Conservation (phyloP, 1,139 yeast genomes). For the Scheffersomyces illinoinensis region DNA sequence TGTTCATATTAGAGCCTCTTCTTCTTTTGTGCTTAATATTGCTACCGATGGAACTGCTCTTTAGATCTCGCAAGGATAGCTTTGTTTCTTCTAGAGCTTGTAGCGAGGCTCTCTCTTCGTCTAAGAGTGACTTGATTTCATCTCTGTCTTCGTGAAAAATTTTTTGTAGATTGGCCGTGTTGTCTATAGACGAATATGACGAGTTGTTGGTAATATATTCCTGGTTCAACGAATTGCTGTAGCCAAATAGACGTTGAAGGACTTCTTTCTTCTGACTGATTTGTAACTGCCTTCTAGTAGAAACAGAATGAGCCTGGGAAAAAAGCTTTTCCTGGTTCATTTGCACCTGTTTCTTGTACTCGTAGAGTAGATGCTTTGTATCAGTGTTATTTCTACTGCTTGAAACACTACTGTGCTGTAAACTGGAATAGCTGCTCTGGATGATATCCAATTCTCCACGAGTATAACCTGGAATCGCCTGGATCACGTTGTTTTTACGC, state of each 20-base stretch:
- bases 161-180: constrained; percentile 37
- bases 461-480: constrained; percentile 44
- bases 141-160: constrained; percentile 46
- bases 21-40: constrained; percentile 8
- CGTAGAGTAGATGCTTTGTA: constrained; percentile 31
- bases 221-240: constrained; percentile 37
- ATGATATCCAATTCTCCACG: constrained; percentile 34
- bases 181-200: constrained; percentile 40
- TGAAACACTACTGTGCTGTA: constrained; percentile 7
- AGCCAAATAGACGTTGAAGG: constrained; percentile 40
- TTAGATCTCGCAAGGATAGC: constrained; percentile 2
- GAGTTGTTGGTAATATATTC: constrained; percentile 47
- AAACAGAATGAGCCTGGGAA: constrained; percentile 34
- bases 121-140: constrained; percentile 35
- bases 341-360: constrained; percentile 34
- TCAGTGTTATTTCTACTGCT: constrained; percentile 11
- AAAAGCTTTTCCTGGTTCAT: constrained; percentile 35
- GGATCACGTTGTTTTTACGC: constrained; percentile 12
- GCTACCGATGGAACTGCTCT: constrained; percentile 6
- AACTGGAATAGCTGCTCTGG: constrained; percentile 5
- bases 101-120: constrained; percentile 36
- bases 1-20: neutral
- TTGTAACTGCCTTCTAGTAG: constrained; percentile 43
- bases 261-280: constrained; percentile 44
- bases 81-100: constrained; percentile 27